These are phyloP conservation scores for Phytophthora constricta DNA, from an alignment of 352 stramenopile genomes.

Conservation along the genomic window DNA sequence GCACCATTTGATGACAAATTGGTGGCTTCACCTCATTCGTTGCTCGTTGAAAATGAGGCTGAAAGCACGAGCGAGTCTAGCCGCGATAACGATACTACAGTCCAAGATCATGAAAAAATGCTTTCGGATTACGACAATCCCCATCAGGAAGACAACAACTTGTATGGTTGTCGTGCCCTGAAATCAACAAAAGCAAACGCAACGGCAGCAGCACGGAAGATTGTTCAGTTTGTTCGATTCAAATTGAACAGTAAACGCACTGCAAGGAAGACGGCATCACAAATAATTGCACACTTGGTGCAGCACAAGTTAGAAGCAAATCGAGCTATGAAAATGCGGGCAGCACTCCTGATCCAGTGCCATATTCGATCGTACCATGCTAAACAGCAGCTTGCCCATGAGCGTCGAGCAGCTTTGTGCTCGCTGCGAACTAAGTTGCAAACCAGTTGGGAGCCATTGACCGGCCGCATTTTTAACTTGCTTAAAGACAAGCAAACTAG, in stretches of 20 bases:
- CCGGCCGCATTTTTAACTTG: neutral
- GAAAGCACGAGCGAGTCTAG: no score
- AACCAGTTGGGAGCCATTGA: constrained; percentile 8
- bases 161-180: neutral
- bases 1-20: no score
- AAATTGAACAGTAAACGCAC: neutral
- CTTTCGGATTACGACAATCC: neutral
- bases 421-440: constrained; percentile 26
- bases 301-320: constrained; percentile 13
- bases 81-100: no score
- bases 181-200: neutral
- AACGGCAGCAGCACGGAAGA: neutral
- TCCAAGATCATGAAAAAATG: no score
- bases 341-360: constrained; percentile 26
- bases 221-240: neutral
- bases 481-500: no score
- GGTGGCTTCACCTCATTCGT: no score
- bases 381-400: constrained; percentile 6
- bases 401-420: constrained; percentile 6
- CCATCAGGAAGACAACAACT: neutral
- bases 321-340: neutral
- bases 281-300: constrained; percentile 20
- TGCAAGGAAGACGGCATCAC: neutral
- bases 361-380: constrained; percentile 17
- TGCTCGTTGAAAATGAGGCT: no score